These are phyloP conservation scores for Straminergon stramineum DNA, from an alignment of 225 moss, liverwort and hornwort genomes.

Conservation along the genomic window DNA sequence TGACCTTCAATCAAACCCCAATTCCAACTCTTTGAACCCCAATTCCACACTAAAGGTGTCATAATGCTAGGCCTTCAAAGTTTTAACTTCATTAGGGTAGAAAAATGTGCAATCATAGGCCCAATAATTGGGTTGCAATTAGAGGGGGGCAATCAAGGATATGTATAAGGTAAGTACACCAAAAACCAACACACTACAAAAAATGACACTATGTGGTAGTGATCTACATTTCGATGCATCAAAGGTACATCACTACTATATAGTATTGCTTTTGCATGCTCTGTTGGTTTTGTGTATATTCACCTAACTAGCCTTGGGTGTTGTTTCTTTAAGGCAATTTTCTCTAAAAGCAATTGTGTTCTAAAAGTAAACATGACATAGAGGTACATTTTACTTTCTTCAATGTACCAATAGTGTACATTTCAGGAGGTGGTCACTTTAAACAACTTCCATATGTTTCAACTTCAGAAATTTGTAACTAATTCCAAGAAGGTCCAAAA, in stretches of 20 bases:
- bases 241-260: background rate
- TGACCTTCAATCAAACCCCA: too few species aligned
- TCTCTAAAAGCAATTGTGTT: rapidly evolving
- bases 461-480: background rate
- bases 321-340: rapidly evolving
- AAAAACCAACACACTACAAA: background rate
- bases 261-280: background rate
- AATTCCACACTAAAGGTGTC: background rate
- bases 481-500: background rate
- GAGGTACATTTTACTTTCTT: background rate
- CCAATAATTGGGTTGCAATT: background rate
- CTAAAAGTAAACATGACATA: rapidly evolving
- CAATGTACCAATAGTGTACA: background rate
- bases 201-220: background rate
- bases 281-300: background rate
- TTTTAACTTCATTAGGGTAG: background rate
- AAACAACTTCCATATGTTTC: rapidly evolving
- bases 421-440: rapidly evolving
- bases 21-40: background rate
- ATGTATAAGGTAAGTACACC: background rate
- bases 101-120: background rate
- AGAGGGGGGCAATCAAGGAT: rapidly evolving
- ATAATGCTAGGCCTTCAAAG: background rate
- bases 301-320: too few species aligned
- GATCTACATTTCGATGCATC: background rate